Base-by-base conservation (phyloP, 2,329 filamentous ascomycete genomes). In the Fusarium pseudoanthophilum region DNA sequence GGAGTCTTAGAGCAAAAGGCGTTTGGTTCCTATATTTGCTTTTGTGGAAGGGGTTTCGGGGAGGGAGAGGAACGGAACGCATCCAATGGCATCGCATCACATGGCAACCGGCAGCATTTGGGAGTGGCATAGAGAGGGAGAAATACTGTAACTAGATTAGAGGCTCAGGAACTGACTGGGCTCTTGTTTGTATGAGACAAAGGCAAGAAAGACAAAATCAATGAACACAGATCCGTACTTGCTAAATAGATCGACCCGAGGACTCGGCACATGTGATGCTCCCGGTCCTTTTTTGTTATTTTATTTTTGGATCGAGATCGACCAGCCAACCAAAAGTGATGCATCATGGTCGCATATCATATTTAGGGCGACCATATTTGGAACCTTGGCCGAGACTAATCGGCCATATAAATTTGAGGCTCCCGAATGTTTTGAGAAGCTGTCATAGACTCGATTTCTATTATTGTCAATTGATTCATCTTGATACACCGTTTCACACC, bases 1-100 rank as follows among this genome's bases (percentile, higher is more conserved):
- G 68, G 64, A 71, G 64, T 75, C 66, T 65, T 65, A 71, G 60
- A 75, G 69, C 62, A 73, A 57, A 64, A 58, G 76, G 76, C 76
- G 76, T 77, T 78, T 64, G 42, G 49, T 62, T 73, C 60, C 48
- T 56, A 46, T 51, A 39, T 60, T 60, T 67, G 63, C 46, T 62
- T 65, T 73, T 60, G 61, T 65, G 58, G 42, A 46, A 60, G 52
- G 62, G 55, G 30, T 61, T 46, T 46, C 55, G 15, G 48, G 46
- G 48, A 51, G 48, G 48, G 61, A 58, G 52, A 28, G 40, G 64
- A 46, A 64, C 28, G 43, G 45, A 30, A 48, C 14, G 26, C 45
- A 48, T 48, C 45, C 45, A 48, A 30, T 30, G 45, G 45, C 39
- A 67, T 66, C 46, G 39, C 63, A 67, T 69, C 53, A 69, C 52